Percentiles rank a stretch among this genome's conserved stretches.
phyloP scores from a whole-genome alignment of 2,329 filamentous ascomycete genomes.

The Neofusicoccum cordaticola region DNA sequence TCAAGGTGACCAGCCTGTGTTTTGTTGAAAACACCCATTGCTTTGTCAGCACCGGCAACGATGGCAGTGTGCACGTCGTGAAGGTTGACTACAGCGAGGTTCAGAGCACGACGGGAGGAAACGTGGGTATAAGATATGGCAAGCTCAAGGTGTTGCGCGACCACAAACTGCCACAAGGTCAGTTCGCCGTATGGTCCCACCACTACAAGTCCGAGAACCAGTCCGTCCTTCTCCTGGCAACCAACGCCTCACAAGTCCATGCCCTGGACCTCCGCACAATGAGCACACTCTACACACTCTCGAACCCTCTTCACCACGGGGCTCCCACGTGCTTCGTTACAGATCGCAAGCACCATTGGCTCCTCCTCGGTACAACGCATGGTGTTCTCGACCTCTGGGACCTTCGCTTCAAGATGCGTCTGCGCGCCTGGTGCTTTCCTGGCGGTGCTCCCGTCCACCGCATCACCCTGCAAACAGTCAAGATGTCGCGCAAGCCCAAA shows the following conservation, averaged over 20 bases:
- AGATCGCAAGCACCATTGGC: constrained; percentile 82
- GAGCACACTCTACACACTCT: constrained; percentile 73
- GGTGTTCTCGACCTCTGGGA: constrained; percentile 95
- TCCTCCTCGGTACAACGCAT: constrained; percentile 86
- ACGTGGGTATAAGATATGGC: constrained; percentile 60
- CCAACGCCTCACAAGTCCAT: constrained; percentile 77
- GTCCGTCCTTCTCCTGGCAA: constrained; percentile 83
- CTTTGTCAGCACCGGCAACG: constrained; percentile 84
- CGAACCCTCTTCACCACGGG: constrained; percentile 89
- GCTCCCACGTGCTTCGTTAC: constrained; percentile 88
- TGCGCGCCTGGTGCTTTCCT: constrained; percentile 85
- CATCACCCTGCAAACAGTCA: constrained; percentile 63
- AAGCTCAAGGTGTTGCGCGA: constrained; percentile 69
- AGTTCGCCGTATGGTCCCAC: constrained; percentile 85
- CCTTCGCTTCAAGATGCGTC: constrained; percentile 82
- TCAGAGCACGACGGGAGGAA: constrained; percentile 50
- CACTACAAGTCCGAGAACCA: constrained; percentile 80
- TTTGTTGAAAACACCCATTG: constrained; percentile 94
- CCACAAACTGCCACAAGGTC: constrained; percentile 70
- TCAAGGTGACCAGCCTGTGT: constrained; percentile 75
- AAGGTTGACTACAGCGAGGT: constrained; percentile 68
- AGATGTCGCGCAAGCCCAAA: constrained; percentile 66
- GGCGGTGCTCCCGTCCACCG: constrained; percentile 78
- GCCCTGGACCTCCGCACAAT: constrained; percentile 86
- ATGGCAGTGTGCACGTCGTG: constrained; percentile 87